These are phyloP conservation scores for Globisporangium ultimum DNA, from an alignment of 352 stramenopile genomes.

Conservation along the genomic window DNA sequence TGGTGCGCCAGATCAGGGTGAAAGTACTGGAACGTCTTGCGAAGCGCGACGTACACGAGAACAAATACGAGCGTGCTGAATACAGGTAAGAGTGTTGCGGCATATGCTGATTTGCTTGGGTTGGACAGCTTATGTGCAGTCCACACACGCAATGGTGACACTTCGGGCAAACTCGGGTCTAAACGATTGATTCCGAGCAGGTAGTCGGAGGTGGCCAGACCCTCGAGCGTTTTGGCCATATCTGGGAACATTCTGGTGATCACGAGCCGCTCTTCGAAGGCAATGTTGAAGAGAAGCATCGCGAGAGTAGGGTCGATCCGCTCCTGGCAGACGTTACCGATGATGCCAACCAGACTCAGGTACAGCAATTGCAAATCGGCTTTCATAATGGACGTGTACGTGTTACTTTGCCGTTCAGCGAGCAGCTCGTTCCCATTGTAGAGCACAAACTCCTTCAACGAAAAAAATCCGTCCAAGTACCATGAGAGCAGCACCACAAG, in stretches of 20 bases:
- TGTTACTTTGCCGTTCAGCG: slow-evolving; percentile 18
- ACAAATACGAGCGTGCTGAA: slow-evolving; percentile 11
- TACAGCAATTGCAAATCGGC: slow-evolving; percentile 31
- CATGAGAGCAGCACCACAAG: slow-evolving; percentile 38
- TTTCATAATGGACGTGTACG: slow-evolving; percentile 29
- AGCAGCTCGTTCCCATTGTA: slow-evolving; percentile 27
- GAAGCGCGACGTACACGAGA: slow-evolving; percentile 13
- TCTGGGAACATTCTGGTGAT: slow-evolving; percentile 2
- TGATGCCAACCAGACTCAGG: slow-evolving; percentile 8
- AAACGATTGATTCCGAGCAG: background rate
- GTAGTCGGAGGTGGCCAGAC: slow-evolving; percentile 1
- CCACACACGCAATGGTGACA: slow-evolving; percentile 5
- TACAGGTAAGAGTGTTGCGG: slow-evolving; percentile 4
- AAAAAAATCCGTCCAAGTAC: slow-evolving; percentile 43
- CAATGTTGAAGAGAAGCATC: slow-evolving; percentile 12
- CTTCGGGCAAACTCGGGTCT: background rate
- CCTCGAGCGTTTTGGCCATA: background rate
- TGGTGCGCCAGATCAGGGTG: background rate
- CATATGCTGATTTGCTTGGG: background rate
- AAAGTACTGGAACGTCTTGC: slow-evolving; percentile 9
- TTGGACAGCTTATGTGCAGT: background rate
- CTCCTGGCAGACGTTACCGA: slow-evolving; percentile 16
- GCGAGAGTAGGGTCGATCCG: slow-evolving; percentile 23
- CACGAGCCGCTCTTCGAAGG: slow-evolving; percentile 11
- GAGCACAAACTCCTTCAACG: slow-evolving; percentile 36